A percentile compares a stretch with the other conserved stretches of the same genome.
These are phyloP conservation scores for Penicillium silybi DNA, from an alignment of 495 filamentous ascomycete species.

Conservation along the genomic window DNA sequence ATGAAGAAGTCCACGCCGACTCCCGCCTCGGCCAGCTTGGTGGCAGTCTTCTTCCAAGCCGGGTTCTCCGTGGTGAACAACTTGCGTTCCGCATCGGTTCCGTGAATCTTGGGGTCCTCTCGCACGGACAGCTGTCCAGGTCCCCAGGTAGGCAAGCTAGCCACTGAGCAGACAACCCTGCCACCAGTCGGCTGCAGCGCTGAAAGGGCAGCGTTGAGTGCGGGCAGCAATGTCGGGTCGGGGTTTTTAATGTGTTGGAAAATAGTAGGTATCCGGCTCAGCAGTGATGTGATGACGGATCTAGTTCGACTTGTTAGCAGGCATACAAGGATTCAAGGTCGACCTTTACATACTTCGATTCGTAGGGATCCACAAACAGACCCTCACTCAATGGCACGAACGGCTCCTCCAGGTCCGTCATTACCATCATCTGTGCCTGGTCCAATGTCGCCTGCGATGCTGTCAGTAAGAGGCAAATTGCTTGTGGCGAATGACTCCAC, in stretches of 20 bases:
- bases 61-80: constrained; percentile 87
- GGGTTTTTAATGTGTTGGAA: constrained; percentile 85
- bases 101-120: constrained; percentile 82
- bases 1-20: constrained; percentile 93
- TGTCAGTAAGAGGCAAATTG: constrained; percentile 20
- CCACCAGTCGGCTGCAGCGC: constrained; percentile 83
- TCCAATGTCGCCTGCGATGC: constrained; percentile 63
- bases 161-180: constrained; percentile 84
- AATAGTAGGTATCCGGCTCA: constrained; percentile 73
- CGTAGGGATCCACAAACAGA: constrained; percentile 92
- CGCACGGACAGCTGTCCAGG: constrained; percentile 78
- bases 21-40: constrained; percentile 83
- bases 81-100: constrained; percentile 87
- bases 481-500: constrained; percentile 21
- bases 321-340: not conserved
- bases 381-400: constrained; percentile 92
- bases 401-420: constrained; percentile 96
- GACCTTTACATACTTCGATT: constrained; percentile 61
- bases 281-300: constrained; percentile 77
- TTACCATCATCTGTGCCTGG: constrained; percentile 95
- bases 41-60: constrained; percentile 74
- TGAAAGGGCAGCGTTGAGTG: constrained; percentile 73
- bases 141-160: constrained; percentile 83
- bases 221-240: constrained; percentile 80
- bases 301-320: constrained; percentile 28